These are phyloP conservation scores for Prunus yedoensis DNA, from an alignment of 331 rosid species.

Conservation along the genomic window DNA sequence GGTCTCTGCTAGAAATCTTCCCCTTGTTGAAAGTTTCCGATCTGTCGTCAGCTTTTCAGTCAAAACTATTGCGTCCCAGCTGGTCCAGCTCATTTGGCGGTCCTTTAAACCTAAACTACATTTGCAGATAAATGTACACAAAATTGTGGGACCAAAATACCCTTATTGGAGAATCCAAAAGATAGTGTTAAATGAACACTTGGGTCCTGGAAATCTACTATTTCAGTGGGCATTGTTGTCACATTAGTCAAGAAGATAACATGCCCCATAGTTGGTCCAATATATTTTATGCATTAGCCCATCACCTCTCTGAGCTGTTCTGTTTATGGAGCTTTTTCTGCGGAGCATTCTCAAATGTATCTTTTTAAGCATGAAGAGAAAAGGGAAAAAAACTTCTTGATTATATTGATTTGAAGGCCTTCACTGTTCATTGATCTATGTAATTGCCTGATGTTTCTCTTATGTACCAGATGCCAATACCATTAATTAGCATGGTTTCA, in stretches of 20 bases:
- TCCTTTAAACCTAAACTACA: constrained; percentile 20
- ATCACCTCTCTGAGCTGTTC: neutral
- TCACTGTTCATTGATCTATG: neutral
- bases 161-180: constrained; percentile 15
- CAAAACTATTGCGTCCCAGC: constrained; percentile 57
- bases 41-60: constrained; percentile 33
- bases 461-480: neutral
- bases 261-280: constrained; percentile 21
- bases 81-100: constrained; percentile 56
- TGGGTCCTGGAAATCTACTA: constrained; percentile 1
- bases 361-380: neutral
- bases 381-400: neutral
- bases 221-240: constrained; percentile 26
- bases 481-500: neutral
- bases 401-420: neutral
- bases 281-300: constrained; percentile 17
- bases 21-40: constrained; percentile 26
- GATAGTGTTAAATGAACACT: constrained; percentile 1
- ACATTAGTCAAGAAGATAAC: constrained; percentile 15
- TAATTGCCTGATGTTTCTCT: neutral
- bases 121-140: constrained; percentile 8
- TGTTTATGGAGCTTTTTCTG: neutral
- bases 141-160: constrained; percentile 36
- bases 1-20: constrained; percentile 22
- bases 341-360: neutral